Conservation (phyloP, 352 stramenopile genomes). For the Aphanomyces cochlioides region DNA sequence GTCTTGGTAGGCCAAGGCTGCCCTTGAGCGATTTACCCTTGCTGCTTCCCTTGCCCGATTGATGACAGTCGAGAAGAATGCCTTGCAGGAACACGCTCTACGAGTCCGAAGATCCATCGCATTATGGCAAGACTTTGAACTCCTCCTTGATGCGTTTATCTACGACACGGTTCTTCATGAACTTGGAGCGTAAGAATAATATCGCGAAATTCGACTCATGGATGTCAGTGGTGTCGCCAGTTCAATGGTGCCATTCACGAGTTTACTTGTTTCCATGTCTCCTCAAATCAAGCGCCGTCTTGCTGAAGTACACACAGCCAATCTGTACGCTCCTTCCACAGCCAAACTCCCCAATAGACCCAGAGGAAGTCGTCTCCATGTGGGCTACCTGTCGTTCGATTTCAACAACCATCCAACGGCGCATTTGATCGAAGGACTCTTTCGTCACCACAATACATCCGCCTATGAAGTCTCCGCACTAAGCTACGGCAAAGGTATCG, state of each 20-base stretch:
- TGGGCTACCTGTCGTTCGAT: conserved; percentile 81
- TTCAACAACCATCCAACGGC: conserved; percentile 77
- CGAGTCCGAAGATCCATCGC: background rate
- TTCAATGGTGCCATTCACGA: conserved; percentile 66
- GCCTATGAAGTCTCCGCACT: conserved; percentile 41
- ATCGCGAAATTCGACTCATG: too few species aligned
- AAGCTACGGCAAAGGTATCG: conserved; percentile 45
- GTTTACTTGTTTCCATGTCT: conserved; percentile 48
- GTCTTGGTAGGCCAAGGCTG: conserved; percentile 18
- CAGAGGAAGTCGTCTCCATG: conserved; percentile 36
- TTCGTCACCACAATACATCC: conserved; percentile 40
- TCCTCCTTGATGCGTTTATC: background rate
- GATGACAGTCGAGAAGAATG: background rate
- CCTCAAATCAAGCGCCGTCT: conserved; percentile 40
- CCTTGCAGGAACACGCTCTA: conserved; percentile 6
- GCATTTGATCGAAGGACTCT: conserved; percentile 73
- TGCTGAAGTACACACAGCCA: conserved; percentile 32
- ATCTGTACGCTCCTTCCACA: background rate
- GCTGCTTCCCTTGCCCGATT: background rate
- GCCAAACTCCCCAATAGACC: conserved; percentile 7
- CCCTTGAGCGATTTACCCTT: background rate
- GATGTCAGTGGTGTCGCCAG: conserved; percentile 21
- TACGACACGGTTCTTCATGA: background rate
- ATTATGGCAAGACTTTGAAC: conserved; percentile 10
- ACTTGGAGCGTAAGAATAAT: too few species aligned